A percentile compares a stretch with the other conserved stretches of the same genome.
Evolutionary conservation across 345 rosid species (phyloP).

Genomic region (Clarkia xantiana): DNA sequence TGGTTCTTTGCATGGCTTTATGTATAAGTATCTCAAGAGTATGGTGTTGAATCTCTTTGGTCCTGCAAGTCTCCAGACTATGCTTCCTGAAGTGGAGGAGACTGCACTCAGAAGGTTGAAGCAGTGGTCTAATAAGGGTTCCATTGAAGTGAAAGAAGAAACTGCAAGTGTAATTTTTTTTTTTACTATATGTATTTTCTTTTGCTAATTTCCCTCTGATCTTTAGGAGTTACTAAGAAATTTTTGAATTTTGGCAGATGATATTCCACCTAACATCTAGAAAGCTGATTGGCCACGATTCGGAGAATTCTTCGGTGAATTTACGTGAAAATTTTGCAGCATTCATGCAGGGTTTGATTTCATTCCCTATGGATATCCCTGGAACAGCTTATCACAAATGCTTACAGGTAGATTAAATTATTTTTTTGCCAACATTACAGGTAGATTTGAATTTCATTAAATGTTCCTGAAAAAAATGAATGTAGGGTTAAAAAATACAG

Average conservation of each 20-base stretch:
- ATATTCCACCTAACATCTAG: conserved; percentile 85
- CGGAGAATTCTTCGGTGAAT: conserved; percentile 53
- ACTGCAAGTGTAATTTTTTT: conserved; percentile 71
- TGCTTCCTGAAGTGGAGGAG: conserved; percentile 64
- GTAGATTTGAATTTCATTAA: too few species aligned
- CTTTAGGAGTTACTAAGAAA: too few species aligned
- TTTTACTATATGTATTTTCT: too few species aligned
- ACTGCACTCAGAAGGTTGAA: conserved; percentile 32
- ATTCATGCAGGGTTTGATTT: conserved; percentile 79
- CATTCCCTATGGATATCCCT: conserved; percentile 79
- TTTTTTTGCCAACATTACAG: too few species aligned
- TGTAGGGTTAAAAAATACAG: too few species aligned
- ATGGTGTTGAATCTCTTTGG: conserved; percentile 83
- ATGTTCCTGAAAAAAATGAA: too few species aligned
- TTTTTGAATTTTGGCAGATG: conserved; percentile 29
- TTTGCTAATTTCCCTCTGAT: too few species aligned
- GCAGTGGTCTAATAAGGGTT: conserved; percentile 41
- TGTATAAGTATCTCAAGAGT: conserved; percentile 80
- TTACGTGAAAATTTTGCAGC: conserved; percentile 74
- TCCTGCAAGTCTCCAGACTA: conserved; percentile 60
- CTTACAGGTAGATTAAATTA: conserved; percentile 81
- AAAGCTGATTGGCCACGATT: conserved; percentile 83
- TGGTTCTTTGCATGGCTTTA: conserved; percentile 86
- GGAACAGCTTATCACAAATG: conserved; percentile 96
- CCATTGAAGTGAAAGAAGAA: conserved; percentile 64